These are phyloP conservation scores for Plasmodium reichenowi DNA, from an alignment of 169 alveolate species.

Conservation along the genomic window DNA sequence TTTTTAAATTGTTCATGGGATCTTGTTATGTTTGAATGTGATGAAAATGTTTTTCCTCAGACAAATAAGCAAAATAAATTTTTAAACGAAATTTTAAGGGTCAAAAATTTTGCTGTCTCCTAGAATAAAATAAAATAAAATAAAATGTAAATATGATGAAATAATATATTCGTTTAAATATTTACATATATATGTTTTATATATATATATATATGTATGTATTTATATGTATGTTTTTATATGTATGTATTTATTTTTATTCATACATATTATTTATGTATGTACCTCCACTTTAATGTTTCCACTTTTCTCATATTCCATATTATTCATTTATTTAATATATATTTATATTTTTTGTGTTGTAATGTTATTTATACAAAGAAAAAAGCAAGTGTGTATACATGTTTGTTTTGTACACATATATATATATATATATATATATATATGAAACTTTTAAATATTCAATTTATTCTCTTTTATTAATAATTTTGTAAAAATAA, in stretches of 20 bases:
- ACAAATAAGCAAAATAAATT: slow-evolving; percentile 3
- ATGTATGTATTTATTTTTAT: too few species aligned
- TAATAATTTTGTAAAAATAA: too few species aligned
- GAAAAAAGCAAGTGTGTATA: too few species aligned
- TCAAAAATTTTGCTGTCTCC: slow-evolving; percentile 54
- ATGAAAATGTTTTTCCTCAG: slow-evolving; percentile 8
- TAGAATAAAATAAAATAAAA: neutral
- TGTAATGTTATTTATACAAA: too few species aligned
- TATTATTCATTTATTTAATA: too few species aligned
- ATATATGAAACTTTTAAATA: too few species aligned
- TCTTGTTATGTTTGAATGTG: slow-evolving; percentile 56
- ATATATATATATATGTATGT: neutral
- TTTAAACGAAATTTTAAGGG: slow-evolving; percentile 68
- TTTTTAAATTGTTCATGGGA: slow-evolving; percentile 69
- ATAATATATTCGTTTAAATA: neutral
- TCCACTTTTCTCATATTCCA: too few species aligned
- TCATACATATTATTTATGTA: neutral
- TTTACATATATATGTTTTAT: neutral
- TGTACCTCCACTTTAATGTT: too few species aligned
- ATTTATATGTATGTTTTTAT: neutral
- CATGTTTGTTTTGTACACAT: too few species aligned
- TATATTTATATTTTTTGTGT: too few species aligned
- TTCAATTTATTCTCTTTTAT: too few species aligned
- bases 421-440: too few species aligned
- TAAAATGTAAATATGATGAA: neutral